Conservation (phyloP, 495 filamentous ascomycete genomes). For the Wilcoxina mikolae region DNA sequence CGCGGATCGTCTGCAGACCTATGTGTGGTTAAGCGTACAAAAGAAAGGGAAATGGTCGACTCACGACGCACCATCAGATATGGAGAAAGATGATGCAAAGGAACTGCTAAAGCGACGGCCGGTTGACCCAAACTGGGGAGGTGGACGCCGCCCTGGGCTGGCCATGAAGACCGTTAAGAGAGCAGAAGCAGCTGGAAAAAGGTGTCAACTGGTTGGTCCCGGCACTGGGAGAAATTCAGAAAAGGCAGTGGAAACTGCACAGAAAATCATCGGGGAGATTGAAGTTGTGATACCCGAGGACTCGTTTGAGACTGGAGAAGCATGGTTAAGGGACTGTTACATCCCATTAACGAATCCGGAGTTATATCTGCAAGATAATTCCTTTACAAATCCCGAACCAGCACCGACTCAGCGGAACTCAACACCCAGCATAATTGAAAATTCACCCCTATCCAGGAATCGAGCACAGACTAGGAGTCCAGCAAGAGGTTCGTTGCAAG, state of each 20-base stretch:
- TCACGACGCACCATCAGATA: slow-evolving; percentile 1
- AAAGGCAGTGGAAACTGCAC: background rate
- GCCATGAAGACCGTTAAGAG: background rate
- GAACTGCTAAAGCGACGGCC: background rate
- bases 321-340: slow-evolving; percentile 2
- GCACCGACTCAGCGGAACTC: background rate
- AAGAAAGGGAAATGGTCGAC: background rate
- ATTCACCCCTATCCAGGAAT: too few relatives aligned
- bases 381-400: background rate
- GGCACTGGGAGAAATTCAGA: slow-evolving; percentile 1
- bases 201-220: background rate
- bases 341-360: slow-evolving; percentile 3
- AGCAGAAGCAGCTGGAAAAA: background rate
- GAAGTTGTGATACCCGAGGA: background rate
- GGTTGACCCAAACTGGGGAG: slow-evolving; percentile 5
- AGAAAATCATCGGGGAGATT: background rate
- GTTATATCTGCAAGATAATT: background rate
- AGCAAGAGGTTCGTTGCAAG: too few relatives aligned
- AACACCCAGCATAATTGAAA: background rate
- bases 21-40: slow-evolving; percentile 3
- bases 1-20: background rate
- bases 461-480: too few relatives aligned
- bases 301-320: background rate
- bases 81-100: background rate
- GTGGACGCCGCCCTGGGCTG: slow-evolving; percentile 1